phyloP scores from a whole-genome alignment of 257 asterid species.

The Solanum etuberosum region DNA sequence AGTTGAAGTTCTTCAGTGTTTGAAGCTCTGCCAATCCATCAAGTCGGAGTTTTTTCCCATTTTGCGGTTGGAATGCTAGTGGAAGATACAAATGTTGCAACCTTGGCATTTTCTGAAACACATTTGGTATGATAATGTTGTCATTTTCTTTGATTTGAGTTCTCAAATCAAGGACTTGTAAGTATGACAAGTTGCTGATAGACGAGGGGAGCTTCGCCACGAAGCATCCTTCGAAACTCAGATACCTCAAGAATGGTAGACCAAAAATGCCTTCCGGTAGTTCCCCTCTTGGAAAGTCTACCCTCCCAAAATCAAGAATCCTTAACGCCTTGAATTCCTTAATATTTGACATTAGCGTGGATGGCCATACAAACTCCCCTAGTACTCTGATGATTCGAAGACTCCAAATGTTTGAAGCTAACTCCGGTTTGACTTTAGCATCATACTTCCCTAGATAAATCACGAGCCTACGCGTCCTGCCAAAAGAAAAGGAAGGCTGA shows the following conservation, averaged over 20 bases:
- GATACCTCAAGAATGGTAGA: constrained; percentile 5
- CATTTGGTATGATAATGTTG: neutral
- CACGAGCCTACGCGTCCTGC: neutral
- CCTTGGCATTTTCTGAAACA: neutral
- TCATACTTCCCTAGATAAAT: neutral
- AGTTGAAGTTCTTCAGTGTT: constrained; percentile 11
- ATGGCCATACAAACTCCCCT: neutral
- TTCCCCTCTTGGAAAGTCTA: neutral
- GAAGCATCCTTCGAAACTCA: constrained; percentile 19
- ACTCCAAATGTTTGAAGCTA: neutral
- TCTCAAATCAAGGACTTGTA: constrained; percentile 23
- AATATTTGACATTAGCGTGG: neutral
- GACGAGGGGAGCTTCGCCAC: constrained; percentile 8
- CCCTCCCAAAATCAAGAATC: neutral
- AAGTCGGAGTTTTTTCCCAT: neutral
- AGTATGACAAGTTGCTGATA: neutral
- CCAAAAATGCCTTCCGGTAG: neutral
- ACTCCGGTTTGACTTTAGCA: neutral
- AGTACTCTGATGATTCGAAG: neutral
- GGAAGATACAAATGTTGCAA: constrained; percentile 20
- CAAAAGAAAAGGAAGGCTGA: neutral
- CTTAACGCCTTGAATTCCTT: neutral
- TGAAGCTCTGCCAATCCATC: constrained; percentile 5
- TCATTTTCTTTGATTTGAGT: neutral
- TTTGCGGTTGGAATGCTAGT: neutral